These are phyloP conservation scores for Trametes gibbosa DNA, from an alignment of 768 basidiomycete genomes.

Conservation along the genomic window DNA sequence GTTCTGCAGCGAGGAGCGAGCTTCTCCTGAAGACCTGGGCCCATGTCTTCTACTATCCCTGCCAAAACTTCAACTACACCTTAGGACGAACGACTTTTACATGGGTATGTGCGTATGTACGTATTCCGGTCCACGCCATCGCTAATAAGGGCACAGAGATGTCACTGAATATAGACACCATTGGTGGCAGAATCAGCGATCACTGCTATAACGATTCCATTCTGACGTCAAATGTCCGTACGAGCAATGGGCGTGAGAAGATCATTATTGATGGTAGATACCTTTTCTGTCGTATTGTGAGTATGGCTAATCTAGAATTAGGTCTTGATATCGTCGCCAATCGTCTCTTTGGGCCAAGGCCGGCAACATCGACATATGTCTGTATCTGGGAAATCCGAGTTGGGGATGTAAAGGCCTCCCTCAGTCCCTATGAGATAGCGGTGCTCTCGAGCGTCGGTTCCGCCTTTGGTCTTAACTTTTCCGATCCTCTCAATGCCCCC, in stretches of 20 bases:
- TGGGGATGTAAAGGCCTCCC: conserved; percentile 55
- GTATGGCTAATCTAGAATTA: conserved; percentile 24
- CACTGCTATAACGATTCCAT: conserved; percentile 44
- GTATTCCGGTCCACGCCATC: neutral
- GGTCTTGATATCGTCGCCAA: conserved; percentile 80
- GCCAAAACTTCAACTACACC: conserved; percentile 70
- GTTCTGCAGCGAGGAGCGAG: conserved; percentile 24
- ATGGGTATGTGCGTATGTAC: conserved; percentile 60
- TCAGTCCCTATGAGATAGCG: conserved; percentile 54
- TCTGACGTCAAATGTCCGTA: conserved; percentile 28
- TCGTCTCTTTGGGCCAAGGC: conserved; percentile 87
- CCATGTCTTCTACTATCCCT: conserved; percentile 52
- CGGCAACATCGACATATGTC: conserved; percentile 79
- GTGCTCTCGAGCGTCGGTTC: conserved; percentile 50
- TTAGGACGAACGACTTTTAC: conserved; percentile 81
- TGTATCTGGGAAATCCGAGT: conserved; percentile 92
- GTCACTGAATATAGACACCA: conserved; percentile 67
- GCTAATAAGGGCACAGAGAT: conserved; percentile 51
- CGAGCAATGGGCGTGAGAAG: conserved; percentile 16
- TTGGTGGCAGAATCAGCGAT: conserved; percentile 49
- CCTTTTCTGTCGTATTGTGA: neutral
- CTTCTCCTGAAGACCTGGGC: conserved; percentile 42
- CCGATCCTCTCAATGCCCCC: conserved; percentile 79
- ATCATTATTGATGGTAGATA: conserved; percentile 52
- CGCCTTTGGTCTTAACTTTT: conserved; percentile 67